Base-by-base conservation (phyloP, 176 grass and related monocot genomes). In the Cenchrus americanus region DNA sequence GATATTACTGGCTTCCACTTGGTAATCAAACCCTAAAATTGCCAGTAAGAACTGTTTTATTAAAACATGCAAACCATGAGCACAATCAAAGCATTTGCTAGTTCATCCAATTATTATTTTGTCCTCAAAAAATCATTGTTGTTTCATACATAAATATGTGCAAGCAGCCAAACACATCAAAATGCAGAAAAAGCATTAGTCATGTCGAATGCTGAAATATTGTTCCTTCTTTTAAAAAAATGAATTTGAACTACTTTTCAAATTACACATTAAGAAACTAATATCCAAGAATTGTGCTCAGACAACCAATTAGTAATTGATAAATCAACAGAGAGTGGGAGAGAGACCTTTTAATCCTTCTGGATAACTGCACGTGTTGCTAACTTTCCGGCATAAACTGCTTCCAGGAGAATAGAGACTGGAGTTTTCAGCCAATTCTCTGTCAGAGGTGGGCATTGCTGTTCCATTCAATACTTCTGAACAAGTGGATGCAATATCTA, bases 301-400 rank as follows among this genome's bases (percentile, higher is more conserved):
- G 14, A 65, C 19, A 76, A 37, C n/a, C 60, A 72, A 65, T 30
- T 75, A 75, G 30, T 44, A 83, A 75, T 34, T 54, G 72, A 6
- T 82, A 41, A 82, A 73, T 63, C 55, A 63, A 64, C 5, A 64
- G 1, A 69, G 73, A 84, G 75, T 23, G 74, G 14, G 65, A 62
- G 54, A 62, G 66, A 71, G 66, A 86, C 77, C 69, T 44, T 86
- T 80, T 34, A 80, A 57, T 23, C 50, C 77, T 73, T 73, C 84
- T 86, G 68, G 84, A 65, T 65, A n/a, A 72, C 57, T 55, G 17
- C 24, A 70, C 41, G 17, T 60, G 41, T 65, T 57, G 37, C 14
- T 23, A 86, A 75, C 69, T 34, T 80, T 81, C 69, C 80, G 67
- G 42, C 40, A 80, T 12, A 73, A 59, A 61, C 41, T 84, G 32